Percentiles rank a stretch among this genome's conserved stretches.
Evolutionary conservation across 2,329 filamentous ascomycete genomes (phyloP).

Genomic region (Aspergillus udagawae): DNA sequence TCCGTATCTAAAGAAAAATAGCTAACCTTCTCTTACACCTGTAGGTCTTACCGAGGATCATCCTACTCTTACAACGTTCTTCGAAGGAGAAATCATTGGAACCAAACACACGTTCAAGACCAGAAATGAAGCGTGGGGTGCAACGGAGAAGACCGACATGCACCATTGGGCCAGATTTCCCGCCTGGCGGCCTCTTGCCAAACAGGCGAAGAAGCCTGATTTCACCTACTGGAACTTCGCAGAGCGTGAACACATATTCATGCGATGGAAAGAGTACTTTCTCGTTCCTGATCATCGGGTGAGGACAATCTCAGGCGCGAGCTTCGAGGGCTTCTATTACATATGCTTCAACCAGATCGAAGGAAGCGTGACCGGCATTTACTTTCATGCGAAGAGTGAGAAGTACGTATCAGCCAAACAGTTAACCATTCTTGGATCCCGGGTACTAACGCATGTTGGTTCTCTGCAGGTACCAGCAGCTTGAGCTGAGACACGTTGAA

Average conservation of each 20-base stretch:
- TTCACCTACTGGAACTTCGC: conserved; percentile 65
- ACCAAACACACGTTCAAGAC: conserved; percentile 93
- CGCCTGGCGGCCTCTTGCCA: conserved; percentile 74
- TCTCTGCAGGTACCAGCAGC: conserved; percentile 72
- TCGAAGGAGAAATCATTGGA: conserved; percentile 96
- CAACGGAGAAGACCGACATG: conserved; percentile 83
- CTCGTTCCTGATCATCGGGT: conserved; percentile 93
- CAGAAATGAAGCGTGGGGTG: conserved; percentile 84
- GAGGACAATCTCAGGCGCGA: conserved; percentile 84
- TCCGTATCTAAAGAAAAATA: conserved; percentile 4
- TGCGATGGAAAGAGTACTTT: conserved; percentile 99
- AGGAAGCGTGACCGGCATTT: conserved; percentile 86
- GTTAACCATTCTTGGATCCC: neutral
- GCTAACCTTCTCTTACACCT: conserved; percentile 4
- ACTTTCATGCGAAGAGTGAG: conserved; percentile 97
- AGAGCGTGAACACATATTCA: conserved; percentile 86
- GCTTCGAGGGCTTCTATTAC: conserved; percentile 98
- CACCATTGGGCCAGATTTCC: conserved; percentile 90
- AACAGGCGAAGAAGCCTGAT: conserved; percentile 56
- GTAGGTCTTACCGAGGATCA: conserved; percentile 90
- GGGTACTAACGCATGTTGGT: neutral
- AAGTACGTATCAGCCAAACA: conserved; percentile 60
- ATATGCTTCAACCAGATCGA: conserved; percentile 95
- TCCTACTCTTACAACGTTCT: conserved; percentile 95
- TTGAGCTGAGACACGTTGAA: conserved; percentile 83